Evolutionary conservation across 129 eudicot species (phyloP).

Genomic region (Lactuca sativa): DNA sequence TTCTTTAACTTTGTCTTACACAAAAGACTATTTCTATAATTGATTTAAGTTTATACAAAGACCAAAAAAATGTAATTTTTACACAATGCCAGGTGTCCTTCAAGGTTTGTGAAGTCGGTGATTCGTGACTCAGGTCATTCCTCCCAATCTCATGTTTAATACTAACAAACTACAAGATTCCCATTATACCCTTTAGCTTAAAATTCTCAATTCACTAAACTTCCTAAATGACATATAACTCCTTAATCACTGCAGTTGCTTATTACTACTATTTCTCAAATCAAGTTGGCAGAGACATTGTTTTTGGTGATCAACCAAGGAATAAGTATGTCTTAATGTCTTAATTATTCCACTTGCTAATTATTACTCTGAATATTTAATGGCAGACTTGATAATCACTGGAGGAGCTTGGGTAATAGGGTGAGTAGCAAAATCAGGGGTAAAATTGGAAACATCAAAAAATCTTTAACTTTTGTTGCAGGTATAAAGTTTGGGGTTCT

Average conservation of each 20-base stretch:
- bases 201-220: constrained; percentile 5
- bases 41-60: too few relatives aligned
- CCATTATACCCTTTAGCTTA: constrained; percentile 2
- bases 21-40: too few relatives aligned
- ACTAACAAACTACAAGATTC: constrained; percentile 6
- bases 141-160: constrained; percentile 6
- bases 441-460: not conserved
- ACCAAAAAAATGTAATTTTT: too few relatives aligned
- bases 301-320: constrained; percentile 88
- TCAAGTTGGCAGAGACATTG: constrained; percentile 66
- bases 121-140: constrained; percentile 32
- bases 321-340: constrained; percentile 55
- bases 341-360: not conserved
- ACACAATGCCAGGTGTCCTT: constrained; percentile 69
- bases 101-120: constrained; percentile 70
- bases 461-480: constrained; percentile 32
- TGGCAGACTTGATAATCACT: constrained; percentile 90
- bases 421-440: constrained; percentile 41
- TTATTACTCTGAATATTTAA: too few relatives aligned
- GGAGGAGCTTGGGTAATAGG: constrained; percentile 99
- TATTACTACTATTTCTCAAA: constrained; percentile 75
- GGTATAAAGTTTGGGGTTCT: constrained; percentile 99
- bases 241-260: constrained; percentile 58
- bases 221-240: constrained; percentile 18
- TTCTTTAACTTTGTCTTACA: too few relatives aligned